These are phyloP conservation scores for Picea abies DNA, from an alignment of 83 land plant genomes.

Conservation along the genomic window DNA sequence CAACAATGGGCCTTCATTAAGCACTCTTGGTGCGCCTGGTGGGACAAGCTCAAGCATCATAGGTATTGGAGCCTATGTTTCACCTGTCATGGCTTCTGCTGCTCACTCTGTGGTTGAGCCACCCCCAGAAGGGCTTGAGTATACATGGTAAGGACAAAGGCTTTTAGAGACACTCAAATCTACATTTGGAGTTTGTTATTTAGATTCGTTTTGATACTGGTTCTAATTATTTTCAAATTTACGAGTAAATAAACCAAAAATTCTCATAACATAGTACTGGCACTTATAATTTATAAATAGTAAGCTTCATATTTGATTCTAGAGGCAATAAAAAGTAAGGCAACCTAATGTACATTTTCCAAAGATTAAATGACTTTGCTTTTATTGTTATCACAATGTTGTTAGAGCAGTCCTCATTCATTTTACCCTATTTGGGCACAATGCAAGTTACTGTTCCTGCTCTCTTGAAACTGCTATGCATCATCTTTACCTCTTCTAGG, in stretches of 20 bases:
- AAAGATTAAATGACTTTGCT: neutral
- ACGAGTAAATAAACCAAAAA: neutral
- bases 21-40: constrained; percentile 96
- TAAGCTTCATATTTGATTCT: constrained; percentile 2
- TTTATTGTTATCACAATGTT: neutral
- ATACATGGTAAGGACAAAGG: constrained; percentile 73
- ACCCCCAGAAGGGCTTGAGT: constrained; percentile 88
- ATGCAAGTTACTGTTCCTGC: neutral
- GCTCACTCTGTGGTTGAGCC: constrained; percentile 92
- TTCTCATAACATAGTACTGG: neutral
- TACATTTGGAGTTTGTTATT: neutral
- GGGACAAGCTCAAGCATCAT: constrained; percentile 93
- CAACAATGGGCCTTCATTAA: constrained; percentile 91
- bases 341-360: neutral
- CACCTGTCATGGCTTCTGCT: constrained; percentile 96
- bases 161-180: neutral
- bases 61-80: constrained; percentile 96
- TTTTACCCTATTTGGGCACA: neutral
- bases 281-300: neutral
- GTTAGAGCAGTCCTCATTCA: neutral
- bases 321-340: neutral
- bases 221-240: neutral
- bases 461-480: neutral
- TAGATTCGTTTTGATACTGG: no score
- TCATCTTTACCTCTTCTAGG: neutral